Evolutionary conservation across 1,284 basidiomycete species (phyloP), one percentile per base, ranked within the genome.

Genomic region (Trametes versicolor): DNA sequence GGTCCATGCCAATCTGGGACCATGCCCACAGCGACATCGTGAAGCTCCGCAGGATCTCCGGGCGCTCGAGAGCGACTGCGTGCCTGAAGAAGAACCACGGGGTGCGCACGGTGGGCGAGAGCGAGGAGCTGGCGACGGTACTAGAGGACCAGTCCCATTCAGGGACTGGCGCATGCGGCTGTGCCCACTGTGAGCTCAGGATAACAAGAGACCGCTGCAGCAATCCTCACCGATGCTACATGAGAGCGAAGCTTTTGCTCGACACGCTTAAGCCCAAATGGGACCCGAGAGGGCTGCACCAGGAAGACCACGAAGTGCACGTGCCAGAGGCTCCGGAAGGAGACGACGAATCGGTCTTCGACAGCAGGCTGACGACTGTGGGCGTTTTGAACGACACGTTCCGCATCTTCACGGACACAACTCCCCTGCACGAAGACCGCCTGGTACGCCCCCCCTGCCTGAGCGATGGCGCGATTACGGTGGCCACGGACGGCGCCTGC

Each of bases 401-500:
- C 21, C 2, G 45, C 1, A 48, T 48, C 21, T 48, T 48, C 45
- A 48, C 45, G 4, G 45, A 10, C 12, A n/a, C n/a, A n/a, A n/a
- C n/a, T n/a, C n/a, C n/a, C n/a, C n/a, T n/a, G n/a, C n/a, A n/a
- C n/a, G n/a, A n/a, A n/a, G n/a, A n/a, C n/a, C n/a, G n/a, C n/a
- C n/a, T n/a, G n/a, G n/a, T n/a, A n/a, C n/a, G n/a, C n/a, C n/a
- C n/a, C n/a, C n/a, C n/a, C n/a, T n/a, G n/a, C n/a, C n/a, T n/a
- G n/a, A n/a, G n/a, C n/a, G n/a, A n/a, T n/a, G n/a, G n/a, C n/a
- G n/a, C n/a, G n/a, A n/a, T n/a, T n/a, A 62, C 15, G 25, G 45
- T 72, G 0, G 72, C 72, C 43, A 77, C 73, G 7, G 76, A 76
- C 50, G 76, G 73, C 2, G 74, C 76, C 0, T 74, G 73, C 62